Conservation (phyloP, 2,329 filamentous ascomycete genomes). For the Beauveria scarabaeidicola region DNA sequence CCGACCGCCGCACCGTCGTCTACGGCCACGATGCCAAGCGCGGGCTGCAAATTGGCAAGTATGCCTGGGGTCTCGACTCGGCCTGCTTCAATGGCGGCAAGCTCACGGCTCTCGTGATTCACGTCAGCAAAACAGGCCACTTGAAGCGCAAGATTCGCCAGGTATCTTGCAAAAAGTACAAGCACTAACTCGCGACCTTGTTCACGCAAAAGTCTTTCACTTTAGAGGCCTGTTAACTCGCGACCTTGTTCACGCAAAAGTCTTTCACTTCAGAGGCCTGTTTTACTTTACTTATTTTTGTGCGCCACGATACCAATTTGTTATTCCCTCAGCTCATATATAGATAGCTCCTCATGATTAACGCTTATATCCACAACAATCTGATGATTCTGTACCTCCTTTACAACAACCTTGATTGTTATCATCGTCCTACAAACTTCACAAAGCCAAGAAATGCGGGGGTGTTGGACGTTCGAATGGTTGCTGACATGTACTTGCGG, state of each 20-base stretch:
- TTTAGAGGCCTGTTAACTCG: not conserved
- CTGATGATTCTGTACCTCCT: not conserved
- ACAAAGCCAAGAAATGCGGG: too few species aligned
- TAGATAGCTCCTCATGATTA: not conserved
- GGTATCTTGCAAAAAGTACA: slow-evolving; percentile 29
- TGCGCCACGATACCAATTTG: slow-evolving; percentile 9
- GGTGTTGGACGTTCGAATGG: too few species aligned
- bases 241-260: too few species aligned
- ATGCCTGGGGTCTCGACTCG: slow-evolving; percentile 78
- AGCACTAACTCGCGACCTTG: not conserved
- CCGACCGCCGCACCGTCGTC: slow-evolving; percentile 56
- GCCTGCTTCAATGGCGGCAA: slow-evolving; percentile 69
- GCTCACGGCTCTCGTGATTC: slow-evolving; percentile 70
- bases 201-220: not conserved
- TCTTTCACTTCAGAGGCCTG: not conserved
- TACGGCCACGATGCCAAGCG: slow-evolving; percentile 79
- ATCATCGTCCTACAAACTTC: too few species aligned
- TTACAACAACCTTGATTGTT: too few species aligned
- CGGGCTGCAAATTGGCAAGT: slow-evolving; percentile 54
- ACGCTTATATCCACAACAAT: not conserved
- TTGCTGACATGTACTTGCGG: too few species aligned
- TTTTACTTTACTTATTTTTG: not conserved
- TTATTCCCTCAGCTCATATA: not conserved
- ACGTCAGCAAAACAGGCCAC: slow-evolving; percentile 31
- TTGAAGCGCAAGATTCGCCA: slow-evolving; percentile 32